Base-by-base conservation (phyloP, 2,329 filamentous ascomycete genomes). In the Neonectria punicea region DNA sequence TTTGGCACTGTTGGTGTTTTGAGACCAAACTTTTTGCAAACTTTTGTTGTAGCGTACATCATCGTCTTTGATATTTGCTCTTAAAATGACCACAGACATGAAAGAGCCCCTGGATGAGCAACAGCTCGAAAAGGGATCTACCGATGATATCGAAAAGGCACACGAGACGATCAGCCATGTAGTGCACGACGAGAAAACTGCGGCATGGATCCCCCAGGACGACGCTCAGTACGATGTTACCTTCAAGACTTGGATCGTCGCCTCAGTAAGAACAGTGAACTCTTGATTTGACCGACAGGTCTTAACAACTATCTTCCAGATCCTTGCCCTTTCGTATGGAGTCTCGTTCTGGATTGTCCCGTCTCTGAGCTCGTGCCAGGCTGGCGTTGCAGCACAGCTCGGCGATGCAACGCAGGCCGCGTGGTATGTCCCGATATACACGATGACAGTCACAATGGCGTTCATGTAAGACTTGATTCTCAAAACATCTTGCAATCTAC, bases 321-420 rank as follows among this genome's bases (percentile, higher is more conserved):
- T 81, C 58, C 70, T 81, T 11, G 71, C 78, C 0, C 63, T 77
- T 44, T 76, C 74, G 7, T 79, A 80, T 61, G 78, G 78, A 44
- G 76, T 80, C 57, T 79, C 77, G 8, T 81, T 80, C 65, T 80
- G 79, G 77, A 79, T 80, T 53, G 75, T 80, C 1, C 78, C 78
- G 2, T 68, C 74, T 7, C 63, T 80, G 41, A 77, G 74, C 30
- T 67, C 76, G 2, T 76, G 73, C 53, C 73, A 74, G 28, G 66
- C 70, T 8, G 61, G 71, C 8, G 76, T 79, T 7, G 76, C 79
- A 4, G 74, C 76, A 2, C 73, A 77, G 53, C 72, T 81, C 4
- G 78, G 78, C n/a, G 75, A 79, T 64, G 65, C 74, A 8, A 72
- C 69, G 2, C 73, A 75, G 30, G 68, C 73, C 8, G 71, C 76